Evolutionary conservation across 768 basidiomycete genomes (phyloP).

Genomic region (Psilocybe azurescens): DNA sequence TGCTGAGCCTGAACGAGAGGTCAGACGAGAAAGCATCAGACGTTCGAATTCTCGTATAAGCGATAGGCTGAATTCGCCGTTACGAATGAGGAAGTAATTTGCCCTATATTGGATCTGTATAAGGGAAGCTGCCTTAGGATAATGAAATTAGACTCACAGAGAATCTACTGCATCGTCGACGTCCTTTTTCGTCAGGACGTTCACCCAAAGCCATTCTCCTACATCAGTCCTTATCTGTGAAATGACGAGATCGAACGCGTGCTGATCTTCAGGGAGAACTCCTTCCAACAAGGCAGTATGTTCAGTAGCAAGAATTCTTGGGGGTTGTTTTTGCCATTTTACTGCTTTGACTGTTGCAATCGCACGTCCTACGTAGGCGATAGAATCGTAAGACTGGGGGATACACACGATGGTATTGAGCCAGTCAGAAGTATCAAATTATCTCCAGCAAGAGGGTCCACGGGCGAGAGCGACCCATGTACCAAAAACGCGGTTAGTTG

Average conservation of each 20-base stretch:
- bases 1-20: constrained; percentile 62
- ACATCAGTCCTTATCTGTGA: constrained; percentile 78
- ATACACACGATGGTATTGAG: constrained; percentile 78
- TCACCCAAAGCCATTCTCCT: constrained; percentile 94
- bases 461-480: constrained; percentile 71
- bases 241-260: constrained; percentile 77
- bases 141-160: constrained; percentile 56
- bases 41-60: constrained; percentile 88
- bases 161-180: constrained; percentile 87
- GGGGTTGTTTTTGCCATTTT: constrained; percentile 80
- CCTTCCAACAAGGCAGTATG: constrained; percentile 69
- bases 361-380: constrained; percentile 86
- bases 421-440: constrained; percentile 64
- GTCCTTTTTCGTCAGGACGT: constrained; percentile 83
- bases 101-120: constrained; percentile 52
- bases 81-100: constrained; percentile 86
- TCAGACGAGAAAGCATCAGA: constrained; percentile 79
- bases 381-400: constrained; percentile 78
- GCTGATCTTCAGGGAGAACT: constrained; percentile 77
- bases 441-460: constrained; percentile 72
- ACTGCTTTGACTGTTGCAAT: constrained; percentile 83
- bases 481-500: constrained; percentile 85
- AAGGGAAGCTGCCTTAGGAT: constrained; percentile 4
- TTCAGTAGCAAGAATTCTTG: constrained; percentile 64
- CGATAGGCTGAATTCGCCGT: constrained; percentile 86